Evolutionary conservation across 2,329 filamentous ascomycete species (phyloP).

Genomic region (Neocucurbitaria cava): DNA sequence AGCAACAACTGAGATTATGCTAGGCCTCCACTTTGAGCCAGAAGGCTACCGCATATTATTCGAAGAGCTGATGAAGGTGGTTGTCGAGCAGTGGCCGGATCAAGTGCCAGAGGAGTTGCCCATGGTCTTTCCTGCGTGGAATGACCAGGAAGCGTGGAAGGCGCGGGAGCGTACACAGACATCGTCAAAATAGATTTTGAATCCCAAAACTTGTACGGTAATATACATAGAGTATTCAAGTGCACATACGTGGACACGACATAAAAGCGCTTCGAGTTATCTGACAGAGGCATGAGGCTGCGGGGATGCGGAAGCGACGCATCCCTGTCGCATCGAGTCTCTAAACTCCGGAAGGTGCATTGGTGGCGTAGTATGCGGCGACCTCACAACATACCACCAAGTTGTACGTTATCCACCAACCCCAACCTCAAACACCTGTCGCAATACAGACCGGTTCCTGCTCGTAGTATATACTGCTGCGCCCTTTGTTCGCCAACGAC

Average conservation of each 20-base stretch:
- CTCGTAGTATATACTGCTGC: background rate
- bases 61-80: constrained; percentile 59
- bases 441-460: background rate
- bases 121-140: constrained; percentile 63
- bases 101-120: constrained; percentile 60
- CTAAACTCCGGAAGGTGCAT: constrained; percentile 14
- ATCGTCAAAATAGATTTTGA: background rate
- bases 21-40: constrained; percentile 65
- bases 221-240: constrained; percentile 1
- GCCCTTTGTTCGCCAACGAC: background rate
- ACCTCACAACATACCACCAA: constrained; percentile 5
- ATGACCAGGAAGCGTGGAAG: constrained; percentile 47
- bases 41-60: constrained; percentile 64
- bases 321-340: background rate
- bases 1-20: constrained; percentile 12
- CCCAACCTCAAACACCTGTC: constrained; percentile 1
- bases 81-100: constrained; percentile 62
- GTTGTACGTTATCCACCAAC: background rate
- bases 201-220: background rate
- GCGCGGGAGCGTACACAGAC: constrained; percentile 22
- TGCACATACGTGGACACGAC: too few species aligned
- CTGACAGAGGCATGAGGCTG: background rate
- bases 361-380: constrained; percentile 9
- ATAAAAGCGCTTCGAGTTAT: too few species aligned
- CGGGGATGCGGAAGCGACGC: constrained; percentile 4